These are phyloP conservation scores for Vigna trinervia DNA, from an alignment of 306 rosid genomes.

Conservation along the genomic window DNA sequence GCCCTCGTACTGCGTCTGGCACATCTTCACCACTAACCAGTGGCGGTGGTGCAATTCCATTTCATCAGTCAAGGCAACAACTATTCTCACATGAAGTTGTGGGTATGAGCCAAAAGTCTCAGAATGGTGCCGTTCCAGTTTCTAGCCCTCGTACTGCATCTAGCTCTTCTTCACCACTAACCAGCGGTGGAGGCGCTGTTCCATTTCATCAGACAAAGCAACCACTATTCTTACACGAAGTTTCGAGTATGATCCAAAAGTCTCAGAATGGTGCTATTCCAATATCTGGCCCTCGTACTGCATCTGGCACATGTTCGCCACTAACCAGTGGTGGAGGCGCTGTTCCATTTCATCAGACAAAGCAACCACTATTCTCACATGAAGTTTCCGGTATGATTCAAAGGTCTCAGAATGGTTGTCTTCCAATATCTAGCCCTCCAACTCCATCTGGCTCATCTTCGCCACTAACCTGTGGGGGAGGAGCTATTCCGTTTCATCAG, in stretches of 20 bases:
- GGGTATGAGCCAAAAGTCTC: slow-evolving; percentile 54
- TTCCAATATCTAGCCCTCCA: slow-evolving; percentile 51
- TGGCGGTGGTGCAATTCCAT: slow-evolving; percentile 66
- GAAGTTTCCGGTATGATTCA: slow-evolving; percentile 57
- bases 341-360: slow-evolving; percentile 60
- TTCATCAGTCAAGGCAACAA: slow-evolving; percentile 58
- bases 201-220: slow-evolving; percentile 64
- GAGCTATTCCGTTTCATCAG: slow-evolving; percentile 63
- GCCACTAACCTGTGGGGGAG: slow-evolving; percentile 66
- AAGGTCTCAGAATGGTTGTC: slow-evolving; percentile 45
- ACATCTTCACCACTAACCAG: slow-evolving; percentile 71
- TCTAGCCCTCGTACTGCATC: slow-evolving; percentile 65
- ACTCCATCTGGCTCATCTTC: slow-evolving; percentile 79
- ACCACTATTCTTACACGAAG: slow-evolving; percentile 55
- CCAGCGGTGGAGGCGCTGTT: slow-evolving; percentile 60
- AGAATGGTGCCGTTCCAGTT: slow-evolving; percentile 20
- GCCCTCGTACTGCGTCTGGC: slow-evolving; percentile 72
- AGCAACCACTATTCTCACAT: slow-evolving; percentile 53
- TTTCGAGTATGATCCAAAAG: slow-evolving; percentile 51
- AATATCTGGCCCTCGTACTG: slow-evolving; percentile 58
- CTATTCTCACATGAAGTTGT: slow-evolving; percentile 54
- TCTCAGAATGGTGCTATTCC: slow-evolving; percentile 38
- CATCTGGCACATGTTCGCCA: slow-evolving; percentile 80
- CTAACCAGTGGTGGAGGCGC: slow-evolving; percentile 60
- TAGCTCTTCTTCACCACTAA: slow-evolving; percentile 75